Evolutionary conservation across 139 green algal species (phyloP).

Genomic region (Dunaliella primolecta): DNA sequence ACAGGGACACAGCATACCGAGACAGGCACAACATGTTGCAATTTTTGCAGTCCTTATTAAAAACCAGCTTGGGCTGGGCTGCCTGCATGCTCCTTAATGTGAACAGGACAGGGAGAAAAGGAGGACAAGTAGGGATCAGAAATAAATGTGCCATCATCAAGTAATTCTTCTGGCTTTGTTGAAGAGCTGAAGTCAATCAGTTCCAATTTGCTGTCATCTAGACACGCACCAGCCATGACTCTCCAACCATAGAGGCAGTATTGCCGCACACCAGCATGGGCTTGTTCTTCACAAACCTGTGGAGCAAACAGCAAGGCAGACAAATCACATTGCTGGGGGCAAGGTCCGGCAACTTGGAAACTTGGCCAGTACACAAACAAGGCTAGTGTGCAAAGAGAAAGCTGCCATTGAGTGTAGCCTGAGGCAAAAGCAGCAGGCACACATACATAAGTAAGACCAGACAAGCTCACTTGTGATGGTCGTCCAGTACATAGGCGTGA

Average conservation of each 20-base stretch:
- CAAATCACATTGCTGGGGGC: too few relatives aligned
- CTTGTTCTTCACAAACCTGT: conserved; percentile 68
- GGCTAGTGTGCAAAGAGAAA: background rate
- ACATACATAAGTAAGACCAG: background rate
- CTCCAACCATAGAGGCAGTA: conserved; percentile 84
- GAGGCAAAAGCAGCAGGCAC: background rate
- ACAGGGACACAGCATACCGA: too few relatives aligned
- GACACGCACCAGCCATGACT: conserved; percentile 65
- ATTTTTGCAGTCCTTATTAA: too few relatives aligned
- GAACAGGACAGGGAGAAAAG: too few relatives aligned
- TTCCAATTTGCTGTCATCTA: background rate
- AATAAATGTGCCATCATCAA: background rate
- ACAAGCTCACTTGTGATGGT: conserved; percentile 63
- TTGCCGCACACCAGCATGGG: conserved; percentile 86
- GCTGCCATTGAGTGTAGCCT: background rate
- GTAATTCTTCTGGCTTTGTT: too few relatives aligned
- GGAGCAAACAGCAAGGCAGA: background rate
- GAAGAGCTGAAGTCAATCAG: background rate
- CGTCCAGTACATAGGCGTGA: conserved; percentile 78
- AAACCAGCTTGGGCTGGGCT: background rate
- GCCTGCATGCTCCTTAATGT: background rate
- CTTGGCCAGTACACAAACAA: background rate
- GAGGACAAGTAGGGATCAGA: background rate
- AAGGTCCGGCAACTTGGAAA: background rate
- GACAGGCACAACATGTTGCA: too few relatives aligned